These are phyloP conservation scores for Xylaria sp. DNA, from an alignment of 2,329 filamentous ascomycete genomes.

Conservation along the genomic window DNA sequence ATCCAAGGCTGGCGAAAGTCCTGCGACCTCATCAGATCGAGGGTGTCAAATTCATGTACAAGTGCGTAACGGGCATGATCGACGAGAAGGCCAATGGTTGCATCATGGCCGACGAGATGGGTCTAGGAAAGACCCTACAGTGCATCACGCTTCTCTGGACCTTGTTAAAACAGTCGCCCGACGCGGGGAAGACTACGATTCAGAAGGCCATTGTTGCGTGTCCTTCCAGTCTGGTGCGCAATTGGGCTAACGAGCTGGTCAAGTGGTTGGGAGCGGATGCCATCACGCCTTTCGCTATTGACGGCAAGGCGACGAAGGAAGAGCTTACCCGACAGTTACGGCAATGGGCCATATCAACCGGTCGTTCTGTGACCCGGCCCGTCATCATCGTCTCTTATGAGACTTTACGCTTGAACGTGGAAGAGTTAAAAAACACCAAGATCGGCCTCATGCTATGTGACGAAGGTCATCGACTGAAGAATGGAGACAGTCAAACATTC, in stretches of 20 bases:
- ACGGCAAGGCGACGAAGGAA: conserved; percentile 95
- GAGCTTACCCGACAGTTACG: conserved; percentile 89
- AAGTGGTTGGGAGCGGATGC: conserved; percentile 97
- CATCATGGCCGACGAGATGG: conserved; percentile 99
- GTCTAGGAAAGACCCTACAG: conserved; percentile 94
- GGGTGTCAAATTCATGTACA: conserved; percentile 97
- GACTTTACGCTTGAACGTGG: conserved; percentile 89
- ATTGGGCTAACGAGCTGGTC: conserved; percentile 96
- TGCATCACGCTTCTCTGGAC: conserved; percentile 99
- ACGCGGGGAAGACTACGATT: conserved; percentile 92
- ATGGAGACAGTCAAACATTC: conserved; percentile 95
- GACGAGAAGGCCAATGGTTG: conserved; percentile 94
- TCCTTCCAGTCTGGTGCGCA: conserved; percentile 93
- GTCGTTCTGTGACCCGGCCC: conserved; percentile 88
- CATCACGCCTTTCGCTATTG: conserved; percentile 92
- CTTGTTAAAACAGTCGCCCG: conserved; percentile 91
- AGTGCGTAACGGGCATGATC: conserved; percentile 93
- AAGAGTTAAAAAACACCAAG: conserved; percentile 87
- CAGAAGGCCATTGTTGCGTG: conserved; percentile 98
- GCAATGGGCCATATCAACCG: conserved; percentile 93
- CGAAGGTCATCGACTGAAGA: conserved; percentile 96
- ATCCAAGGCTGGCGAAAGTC: conserved; percentile 88
- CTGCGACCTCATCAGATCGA: conserved; percentile 97
- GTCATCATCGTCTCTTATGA: conserved; percentile 99
- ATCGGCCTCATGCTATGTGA: conserved; percentile 96